A percentile compares a stretch with the other conserved stretches of the same genome.
phyloP scores from a whole-genome alignment of 257 asterid species.

The Solanum pinnatisectum region DNA sequence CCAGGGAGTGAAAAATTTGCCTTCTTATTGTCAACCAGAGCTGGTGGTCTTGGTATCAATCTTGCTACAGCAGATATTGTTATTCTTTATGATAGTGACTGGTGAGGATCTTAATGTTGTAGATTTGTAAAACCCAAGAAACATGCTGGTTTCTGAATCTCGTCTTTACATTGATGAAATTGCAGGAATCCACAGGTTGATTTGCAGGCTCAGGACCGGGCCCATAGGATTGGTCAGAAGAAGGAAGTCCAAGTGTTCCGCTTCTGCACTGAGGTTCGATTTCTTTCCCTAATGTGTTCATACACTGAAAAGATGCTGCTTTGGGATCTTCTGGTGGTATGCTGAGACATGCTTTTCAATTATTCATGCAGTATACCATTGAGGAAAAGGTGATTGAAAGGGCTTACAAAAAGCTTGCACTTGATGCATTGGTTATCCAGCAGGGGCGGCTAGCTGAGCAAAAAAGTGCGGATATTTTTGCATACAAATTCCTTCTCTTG shows the following conservation, averaged over 20 bases:
- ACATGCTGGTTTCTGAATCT: background rate
- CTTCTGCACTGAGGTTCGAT: conserved; percentile 91
- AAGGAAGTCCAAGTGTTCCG: conserved; percentile 99
- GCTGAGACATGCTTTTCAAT: conserved; percentile 4
- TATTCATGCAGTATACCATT: conserved; percentile 64
- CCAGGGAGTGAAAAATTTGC: conserved; percentile 8
- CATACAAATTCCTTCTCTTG: background rate
- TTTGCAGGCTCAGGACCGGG: conserved; percentile 99
- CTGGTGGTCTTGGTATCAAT: conserved; percentile 7
- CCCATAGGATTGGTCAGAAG: conserved; percentile 99
- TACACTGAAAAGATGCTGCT: background rate
- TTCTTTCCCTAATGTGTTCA: conserved; percentile 3
- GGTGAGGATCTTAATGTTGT: conserved; percentile 31
- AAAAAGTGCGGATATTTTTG: background rate
- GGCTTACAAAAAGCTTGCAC: conserved; percentile 99
- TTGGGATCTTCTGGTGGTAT: background rate
- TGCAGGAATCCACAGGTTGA: conserved; percentile 99
- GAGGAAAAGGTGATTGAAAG: conserved; percentile 99
- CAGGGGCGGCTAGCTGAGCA: conserved; percentile 10
- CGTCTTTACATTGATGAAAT: conserved; percentile 4
- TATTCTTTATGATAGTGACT: conserved; percentile 97
- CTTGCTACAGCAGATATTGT: conserved; percentile 62
- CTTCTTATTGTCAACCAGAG: conserved; percentile 5
- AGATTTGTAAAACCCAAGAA: background rate
- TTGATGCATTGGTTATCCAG: conserved; percentile 9